Evolutionary conservation across 1,284 basidiomycete species (phyloP).

Genomic region (Stygiomarasmius scandens): DNA sequence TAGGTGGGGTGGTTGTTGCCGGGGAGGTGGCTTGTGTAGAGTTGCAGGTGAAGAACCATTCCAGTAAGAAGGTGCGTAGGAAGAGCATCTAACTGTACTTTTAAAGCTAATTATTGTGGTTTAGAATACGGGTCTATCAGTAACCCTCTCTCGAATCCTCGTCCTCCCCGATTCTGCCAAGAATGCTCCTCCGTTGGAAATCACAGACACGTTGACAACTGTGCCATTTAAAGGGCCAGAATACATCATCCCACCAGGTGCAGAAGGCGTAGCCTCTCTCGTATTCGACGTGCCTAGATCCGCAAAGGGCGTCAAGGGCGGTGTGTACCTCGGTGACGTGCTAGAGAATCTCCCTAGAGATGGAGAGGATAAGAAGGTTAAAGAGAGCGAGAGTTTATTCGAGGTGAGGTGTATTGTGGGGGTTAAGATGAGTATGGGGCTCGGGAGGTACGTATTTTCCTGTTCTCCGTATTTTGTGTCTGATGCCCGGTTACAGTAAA

Average conservation of each 20-base stretch:
- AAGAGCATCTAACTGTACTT: slow-evolving; percentile 1
- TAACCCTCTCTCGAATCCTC: slow-evolving; percentile 62
- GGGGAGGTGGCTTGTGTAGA: slow-evolving; percentile 73
- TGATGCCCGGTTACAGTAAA: slow-evolving; percentile 47
- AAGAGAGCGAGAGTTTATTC: slow-evolving; percentile 57
- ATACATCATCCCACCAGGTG: slow-evolving; percentile 69
- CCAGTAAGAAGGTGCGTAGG: slow-evolving; percentile 63
- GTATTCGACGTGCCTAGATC: slow-evolving; percentile 71
- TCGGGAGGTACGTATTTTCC: slow-evolving; percentile 54
- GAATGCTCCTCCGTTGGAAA: slow-evolving; percentile 48
- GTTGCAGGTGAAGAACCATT: slow-evolving; percentile 78
- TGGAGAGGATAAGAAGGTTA: slow-evolving; percentile 23
- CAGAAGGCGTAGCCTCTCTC: slow-evolving; percentile 73
- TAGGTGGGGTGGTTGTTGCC: slow-evolving; percentile 63
- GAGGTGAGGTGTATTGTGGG: slow-evolving; percentile 60
- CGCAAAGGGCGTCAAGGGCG: slow-evolving; percentile 64
- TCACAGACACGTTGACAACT: slow-evolving; percentile 67
- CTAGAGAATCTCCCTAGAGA: slow-evolving; percentile 30
- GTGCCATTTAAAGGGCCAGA: slow-evolving; percentile 72
- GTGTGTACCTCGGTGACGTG: slow-evolving; percentile 45
- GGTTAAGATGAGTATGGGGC: slow-evolving; percentile 62
- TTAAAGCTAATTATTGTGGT: slow-evolving; percentile 1
- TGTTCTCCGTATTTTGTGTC: not conserved
- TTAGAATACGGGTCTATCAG: slow-evolving; percentile 68
- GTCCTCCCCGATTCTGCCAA: slow-evolving; percentile 49